Base-by-base conservation (phyloP, 768 basidiomycete genomes). In the Tremella yokohamensis region DNA sequence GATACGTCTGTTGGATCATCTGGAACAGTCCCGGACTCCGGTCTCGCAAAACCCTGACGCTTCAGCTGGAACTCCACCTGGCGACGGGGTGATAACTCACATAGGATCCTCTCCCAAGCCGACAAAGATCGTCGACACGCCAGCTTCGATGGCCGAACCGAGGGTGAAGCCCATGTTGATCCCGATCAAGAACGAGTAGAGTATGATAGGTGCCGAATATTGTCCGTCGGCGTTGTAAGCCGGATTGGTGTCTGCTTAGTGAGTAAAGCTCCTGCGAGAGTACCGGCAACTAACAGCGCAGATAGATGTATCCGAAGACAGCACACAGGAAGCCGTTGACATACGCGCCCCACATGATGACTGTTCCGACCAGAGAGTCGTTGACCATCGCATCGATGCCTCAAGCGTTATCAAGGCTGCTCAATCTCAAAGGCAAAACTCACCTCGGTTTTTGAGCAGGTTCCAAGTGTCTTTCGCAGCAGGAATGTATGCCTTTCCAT, bases 71-170 rank as follows among this genome's bases (percentile, higher is more conserved):
- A 18, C 42, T 45, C 42, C 42, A 22, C 22, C 42, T 45, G 42
- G 42, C 42, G n/a, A 18, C 22, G 7, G 8, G 40, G 39, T 15
- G 38, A 11, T 16, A 1, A 65, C 70, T 62, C 45, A 70, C 65
- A 87, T 83, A 2, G 88, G 89, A 69, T 91, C 88, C 74, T 91
- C 89, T 51, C 84, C 88, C 8, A 91, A 80, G 8, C 88, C 89
- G 29, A 91, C 89, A 70, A 90, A 88, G 84, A 90, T 89, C 1
- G 89, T 90, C 1, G 88, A 90, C 1, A 91, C 89, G 50, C 89
- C 90, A 13, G 88, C 88, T 70, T 90, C 88, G 26, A 68, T 69
- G 34, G 68, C 73, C 19, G 66, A 66, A 9, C 65, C 63, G 48
- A 74, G 50, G 16, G 70, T 62, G 16, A 65, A 60, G n/a, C 64